Base-by-base conservation (phyloP, 2,329 filamentous ascomycete species). In the Byssochlamys sp. region DNA sequence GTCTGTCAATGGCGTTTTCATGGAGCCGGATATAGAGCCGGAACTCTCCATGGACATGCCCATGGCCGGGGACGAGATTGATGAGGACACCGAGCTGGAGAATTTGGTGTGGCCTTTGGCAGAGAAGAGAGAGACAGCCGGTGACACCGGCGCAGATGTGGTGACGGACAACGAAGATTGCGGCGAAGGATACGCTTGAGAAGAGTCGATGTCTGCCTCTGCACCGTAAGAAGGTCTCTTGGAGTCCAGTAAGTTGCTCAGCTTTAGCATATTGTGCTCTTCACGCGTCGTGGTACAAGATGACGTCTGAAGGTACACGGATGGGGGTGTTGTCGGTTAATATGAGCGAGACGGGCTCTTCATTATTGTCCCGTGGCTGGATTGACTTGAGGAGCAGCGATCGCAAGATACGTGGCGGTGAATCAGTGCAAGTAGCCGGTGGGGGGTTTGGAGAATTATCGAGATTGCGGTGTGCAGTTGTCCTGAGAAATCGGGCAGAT, bases 21-120 rank as follows among this genome's bases (percentile, higher is more conserved):
- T 78, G 0, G 82, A 76, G 10, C 65, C 65, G 28, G 72, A 69
- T 55, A 80, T 78, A 0, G 82, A 76, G 6, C 65, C 65, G 31
- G 72, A 69, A 55, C 72, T 70, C 62, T 84, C 83, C 60, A 75
- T 74, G 29, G 73, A 75, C 56, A 73, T 76, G 45, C 75, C 74
- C 59, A 77, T 78, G 54, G 75, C 80, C 58, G 80, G 86, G 59
- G 80, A 86, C 57, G 79, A 86, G 61, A 80, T 76, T 7, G 89
- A 79, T 4, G 91, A 95, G 1, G 91, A 95, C 28, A 82, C 81
- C 0, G 90, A 94, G 74, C 89, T 92, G 12, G 73, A 75, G 56
- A 74, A 69, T 54, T 71, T 72, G 55, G 66, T 70, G 57, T 75
- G 73, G 33, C 71, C 66, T 58, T 66, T 68, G 10, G 67, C 61